Conservation (phyloP, 371 early-diverging fungal species). For the Mortierella sp. region DNA sequence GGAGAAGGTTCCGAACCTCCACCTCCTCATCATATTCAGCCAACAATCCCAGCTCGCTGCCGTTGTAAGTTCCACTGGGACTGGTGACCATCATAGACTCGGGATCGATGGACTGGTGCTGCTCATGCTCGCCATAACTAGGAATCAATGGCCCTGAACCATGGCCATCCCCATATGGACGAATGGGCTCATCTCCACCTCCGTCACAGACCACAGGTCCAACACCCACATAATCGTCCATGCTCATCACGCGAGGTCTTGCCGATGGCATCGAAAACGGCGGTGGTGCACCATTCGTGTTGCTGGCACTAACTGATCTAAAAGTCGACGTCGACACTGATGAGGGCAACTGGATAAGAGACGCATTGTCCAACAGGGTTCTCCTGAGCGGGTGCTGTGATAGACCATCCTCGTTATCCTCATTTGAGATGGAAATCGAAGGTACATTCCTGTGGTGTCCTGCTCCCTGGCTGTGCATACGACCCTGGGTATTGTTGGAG, state of each 20-base stretch:
- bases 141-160: constrained; percentile 45
- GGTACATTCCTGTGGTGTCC: constrained; percentile 41
- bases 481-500: background rate
- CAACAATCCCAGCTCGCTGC: constrained; percentile 13
- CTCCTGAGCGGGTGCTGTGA: constrained; percentile 18
- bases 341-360: constrained; percentile 24
- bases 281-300: background rate
- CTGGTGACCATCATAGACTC: constrained; percentile 21
- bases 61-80: background rate
- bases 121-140: constrained; percentile 45
- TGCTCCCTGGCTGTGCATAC: background rate
- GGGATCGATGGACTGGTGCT: constrained; percentile 34
- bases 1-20: background rate
- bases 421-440: constrained; percentile 42
- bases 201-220: constrained; percentile 14
- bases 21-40: constrained; percentile 24
- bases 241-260: constrained; percentile 37
- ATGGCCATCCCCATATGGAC: constrained; percentile 7
- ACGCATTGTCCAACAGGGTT: constrained; percentile 30
- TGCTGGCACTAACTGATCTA: background rate
- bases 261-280: background rate
- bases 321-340: background rate
- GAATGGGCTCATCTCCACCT: background rate
- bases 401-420: constrained; percentile 7
- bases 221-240: constrained; percentile 50